Evolutionary conservation across 805 yeast genomes (phyloP), one percentile per base, ranked within the genome.

Genomic region (Metschnikowia baotianmanensis): DNA sequence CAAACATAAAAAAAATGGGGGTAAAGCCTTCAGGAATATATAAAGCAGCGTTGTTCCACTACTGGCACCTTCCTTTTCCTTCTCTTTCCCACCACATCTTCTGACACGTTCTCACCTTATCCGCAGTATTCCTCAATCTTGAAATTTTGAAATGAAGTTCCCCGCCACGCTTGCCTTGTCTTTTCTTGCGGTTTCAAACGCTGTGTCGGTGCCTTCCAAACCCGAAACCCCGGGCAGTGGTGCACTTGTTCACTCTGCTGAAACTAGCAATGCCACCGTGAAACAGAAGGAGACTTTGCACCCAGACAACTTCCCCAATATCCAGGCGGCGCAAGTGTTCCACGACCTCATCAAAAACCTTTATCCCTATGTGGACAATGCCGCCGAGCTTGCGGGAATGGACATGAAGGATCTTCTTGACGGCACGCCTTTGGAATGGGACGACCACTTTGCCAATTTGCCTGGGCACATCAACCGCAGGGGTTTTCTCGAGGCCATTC

Each of bases 151-250:
- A n/a, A n/a, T n/a, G n/a, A n/a, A n/a, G n/a, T n/a, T n/a, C n/a
- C n/a, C n/a, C n/a, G n/a, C n/a, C n/a, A n/a, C n/a, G n/a, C n/a
- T n/a, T n/a, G n/a, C n/a, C n/a, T n/a, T n/a, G n/a, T n/a, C n/a
- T n/a, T n/a, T n/a, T n/a, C n/a, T n/a, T n/a, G n/a, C n/a, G n/a
- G n/a, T n/a, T n/a, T n/a, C n/a, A n/a, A n/a, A n/a, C n/a, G n/a
- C 40, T 55, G 59, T 40, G 52, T 11, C 28, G 8, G 28, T 12
- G 13, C 3, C 13, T 2, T 25, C 28, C n/a, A 25, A n/a, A n/a
- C 28, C 28, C 13, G 28, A 25, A 12, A 6, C 4, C 13, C 15
- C 28, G n/a, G 28, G 13, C 11, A 15, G 13, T 4, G 12, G 15
- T n/a, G 28, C 28, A 4, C n/a, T 25, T 24, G 34, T 18, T 6